Percentiles rank a stretch among this genome's conserved stretches.
Evolutionary conservation across 2,329 filamentous ascomycete genomes (phyloP).

Genomic region (Didymosphaeria variabile): DNA sequence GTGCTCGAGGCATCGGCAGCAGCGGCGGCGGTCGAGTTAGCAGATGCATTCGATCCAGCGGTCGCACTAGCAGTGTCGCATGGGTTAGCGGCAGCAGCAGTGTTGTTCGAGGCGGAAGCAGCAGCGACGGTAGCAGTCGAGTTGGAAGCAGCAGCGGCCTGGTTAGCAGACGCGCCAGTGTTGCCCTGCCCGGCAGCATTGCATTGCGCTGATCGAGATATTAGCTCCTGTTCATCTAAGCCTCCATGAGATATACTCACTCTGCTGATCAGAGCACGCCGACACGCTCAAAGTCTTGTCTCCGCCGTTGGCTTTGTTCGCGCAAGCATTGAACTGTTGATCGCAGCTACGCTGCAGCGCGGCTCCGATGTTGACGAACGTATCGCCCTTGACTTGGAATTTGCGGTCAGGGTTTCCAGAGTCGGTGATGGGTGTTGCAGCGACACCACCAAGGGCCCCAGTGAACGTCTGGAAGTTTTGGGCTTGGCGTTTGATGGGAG

Average conservation of each 20-base stretch:
- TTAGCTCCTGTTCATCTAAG: slow-evolving; percentile 11
- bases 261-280: slow-evolving; percentile 31
- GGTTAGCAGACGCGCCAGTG: slow-evolving; percentile 13
- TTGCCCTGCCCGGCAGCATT: slow-evolving; percentile 18
- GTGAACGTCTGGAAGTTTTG: slow-evolving; percentile 37
- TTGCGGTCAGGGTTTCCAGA: slow-evolving; percentile 54
- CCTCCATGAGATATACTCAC: slow-evolving; percentile 21
- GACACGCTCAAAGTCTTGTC: slow-evolving; percentile 27
- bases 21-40: neutral
- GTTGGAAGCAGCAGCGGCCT: slow-evolving; percentile 6
- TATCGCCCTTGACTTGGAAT: slow-evolving; percentile 42
- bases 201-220: slow-evolving; percentile 25
- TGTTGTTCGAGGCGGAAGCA: neutral
- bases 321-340: slow-evolving; percentile 70
- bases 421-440: slow-evolving; percentile 31
- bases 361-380: slow-evolving; percentile 64
- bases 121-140: neutral
- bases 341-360: slow-evolving; percentile 70
- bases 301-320: slow-evolving; percentile 62
- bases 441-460: slow-evolving; percentile 34
- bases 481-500: slow-evolving; percentile 19
- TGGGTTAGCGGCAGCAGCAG: slow-evolving; percentile 3
- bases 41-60: neutral
- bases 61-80: slow-evolving; percentile 2
- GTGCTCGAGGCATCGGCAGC: neutral